Percentiles rank a stretch among this genome's conserved stretches.
Conservation (phyloP, 495 filamentous ascomycete genomes). For the Neurospora sp. region DNA sequence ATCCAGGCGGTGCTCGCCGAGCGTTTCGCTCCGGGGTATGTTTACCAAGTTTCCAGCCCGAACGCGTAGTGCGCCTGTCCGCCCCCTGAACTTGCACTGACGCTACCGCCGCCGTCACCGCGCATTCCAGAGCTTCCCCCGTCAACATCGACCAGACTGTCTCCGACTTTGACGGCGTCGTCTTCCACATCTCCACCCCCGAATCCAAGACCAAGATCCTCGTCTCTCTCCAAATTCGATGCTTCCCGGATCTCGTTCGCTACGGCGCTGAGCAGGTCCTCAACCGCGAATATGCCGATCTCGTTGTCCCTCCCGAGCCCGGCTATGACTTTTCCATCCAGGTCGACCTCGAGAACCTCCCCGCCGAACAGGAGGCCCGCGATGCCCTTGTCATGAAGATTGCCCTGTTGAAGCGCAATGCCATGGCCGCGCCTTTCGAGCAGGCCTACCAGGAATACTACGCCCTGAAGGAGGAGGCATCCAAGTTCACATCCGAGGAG, state of each 20-base stretch:
- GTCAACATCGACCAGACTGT: conserved; percentile 91
- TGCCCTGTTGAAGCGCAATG: conserved; percentile 87
- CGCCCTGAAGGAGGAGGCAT: conserved; percentile 71
- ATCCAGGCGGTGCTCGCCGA: conserved; percentile 93
- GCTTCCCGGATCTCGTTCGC: conserved; percentile 80
- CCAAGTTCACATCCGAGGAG: conserved; percentile 81
- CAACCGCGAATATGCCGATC: conserved; percentile 85
- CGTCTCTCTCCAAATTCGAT: conserved; percentile 87
- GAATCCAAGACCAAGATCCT: conserved; percentile 86
- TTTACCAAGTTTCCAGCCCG: conserved; percentile 3
- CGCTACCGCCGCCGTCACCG: conserved; percentile 4
- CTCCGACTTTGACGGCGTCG: conserved; percentile 96
- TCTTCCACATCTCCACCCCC: conserved; percentile 94
- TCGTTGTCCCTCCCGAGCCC: conserved; percentile 75
- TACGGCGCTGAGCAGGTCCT: conserved; percentile 90
- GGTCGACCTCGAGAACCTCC: conserved; percentile 79
- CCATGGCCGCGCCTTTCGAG: conserved; percentile 97
- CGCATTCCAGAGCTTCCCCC: conserved; percentile 56
- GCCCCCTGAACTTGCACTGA: conserved; percentile 1
- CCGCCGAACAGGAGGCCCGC: conserved; percentile 64
- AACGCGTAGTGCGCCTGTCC: conserved; percentile 1
- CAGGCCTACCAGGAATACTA: conserved; percentile 90
- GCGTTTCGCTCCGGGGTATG: conserved; percentile 73
- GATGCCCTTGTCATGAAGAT: conserved; percentile 80
- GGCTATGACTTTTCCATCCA: conserved; percentile 92